These are phyloP conservation scores for Xylariaceae sp. DNA, from an alignment of 2,329 filamentous ascomycete species.

Conservation along the genomic window DNA sequence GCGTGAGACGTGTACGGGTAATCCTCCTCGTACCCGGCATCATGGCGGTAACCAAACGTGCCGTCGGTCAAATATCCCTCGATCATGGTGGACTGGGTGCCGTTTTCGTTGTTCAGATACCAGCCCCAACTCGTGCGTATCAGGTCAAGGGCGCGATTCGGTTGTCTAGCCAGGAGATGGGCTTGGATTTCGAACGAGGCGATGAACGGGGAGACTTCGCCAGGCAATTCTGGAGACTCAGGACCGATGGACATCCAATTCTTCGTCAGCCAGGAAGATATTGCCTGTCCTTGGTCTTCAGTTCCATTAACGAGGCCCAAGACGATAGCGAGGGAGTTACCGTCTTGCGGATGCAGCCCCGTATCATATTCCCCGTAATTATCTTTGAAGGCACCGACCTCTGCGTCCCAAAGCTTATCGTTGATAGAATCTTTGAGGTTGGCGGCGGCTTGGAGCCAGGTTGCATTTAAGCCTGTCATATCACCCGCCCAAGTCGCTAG, in stretches of 20 bases:
- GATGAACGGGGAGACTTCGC: slow-evolving; percentile 65
- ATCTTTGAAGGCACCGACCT: slow-evolving; percentile 59
- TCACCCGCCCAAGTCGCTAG: slow-evolving; percentile 58
- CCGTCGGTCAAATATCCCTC: slow-evolving; percentile 65
- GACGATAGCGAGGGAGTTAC: slow-evolving; percentile 61
- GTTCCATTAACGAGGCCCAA: slow-evolving; percentile 51
- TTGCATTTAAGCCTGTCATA: slow-evolving; percentile 45
- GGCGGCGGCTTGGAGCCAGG: slow-evolving; percentile 50
- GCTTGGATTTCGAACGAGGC: slow-evolving; percentile 65
- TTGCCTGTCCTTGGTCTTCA: slow-evolving; percentile 44
- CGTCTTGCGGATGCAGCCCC: slow-evolving; percentile 64
- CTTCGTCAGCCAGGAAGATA: slow-evolving; percentile 52
- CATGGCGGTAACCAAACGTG: slow-evolving; percentile 62
- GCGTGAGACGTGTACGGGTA: slow-evolving; percentile 55
- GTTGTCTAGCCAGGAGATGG: slow-evolving; percentile 56
- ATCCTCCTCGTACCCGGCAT: slow-evolving; percentile 58
- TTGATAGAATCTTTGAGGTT: slow-evolving; percentile 54
- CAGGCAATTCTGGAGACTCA: slow-evolving; percentile 61
- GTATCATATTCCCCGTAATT: slow-evolving; percentile 50
- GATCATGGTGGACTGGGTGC: slow-evolving; percentile 64
- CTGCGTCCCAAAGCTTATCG: slow-evolving; percentile 54
- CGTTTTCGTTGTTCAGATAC: slow-evolving; percentile 63
- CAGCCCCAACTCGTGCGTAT: slow-evolving; percentile 65
- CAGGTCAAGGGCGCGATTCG: slow-evolving; percentile 60
- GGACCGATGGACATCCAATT: slow-evolving; percentile 65